A percentile compares a stretch with the other conserved stretches of the same genome.
Evolutionary conservation across 1,284 basidiomycete genomes (phyloP).

Genomic region (Cutaneotrichosporon daszewskae): DNA sequence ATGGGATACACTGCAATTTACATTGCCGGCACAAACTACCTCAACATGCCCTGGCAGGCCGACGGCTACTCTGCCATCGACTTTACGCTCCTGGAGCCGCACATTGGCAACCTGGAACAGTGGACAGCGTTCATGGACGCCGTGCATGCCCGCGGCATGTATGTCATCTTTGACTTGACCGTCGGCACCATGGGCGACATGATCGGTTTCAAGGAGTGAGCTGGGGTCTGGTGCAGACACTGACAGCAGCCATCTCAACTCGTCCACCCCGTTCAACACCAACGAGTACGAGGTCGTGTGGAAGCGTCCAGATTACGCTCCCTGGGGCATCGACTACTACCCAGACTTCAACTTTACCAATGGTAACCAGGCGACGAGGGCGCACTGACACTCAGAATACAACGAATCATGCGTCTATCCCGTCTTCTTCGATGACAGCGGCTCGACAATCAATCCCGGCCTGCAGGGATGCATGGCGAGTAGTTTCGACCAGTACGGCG

Average conservation of each 20-base stretch:
- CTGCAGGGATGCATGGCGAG: constrained; percentile 66
- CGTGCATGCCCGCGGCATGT: constrained; percentile 75
- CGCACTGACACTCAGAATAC: constrained; percentile 43
- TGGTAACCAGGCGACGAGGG: constrained; percentile 45
- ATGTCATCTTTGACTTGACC: constrained; percentile 84
- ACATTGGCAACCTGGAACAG: constrained; percentile 74
- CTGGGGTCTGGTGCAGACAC: neutral
- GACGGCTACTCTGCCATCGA: constrained; percentile 91
- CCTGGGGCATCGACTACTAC: constrained; percentile 79
- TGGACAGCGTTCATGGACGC: constrained; percentile 69
- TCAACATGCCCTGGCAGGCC: constrained; percentile 93
- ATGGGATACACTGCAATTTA: constrained; percentile 80
- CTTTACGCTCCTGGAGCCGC: constrained; percentile 80
- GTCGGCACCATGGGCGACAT: constrained; percentile 85
- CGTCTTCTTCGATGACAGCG: constrained; percentile 70
- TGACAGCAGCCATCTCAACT: constrained; percentile 49
- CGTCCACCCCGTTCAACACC: constrained; percentile 68
- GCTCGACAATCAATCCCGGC: constrained; percentile 56
- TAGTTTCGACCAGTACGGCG: constrained; percentile 88
- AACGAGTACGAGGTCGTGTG: constrained; percentile 68
- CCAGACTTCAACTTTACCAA: constrained; percentile 61
- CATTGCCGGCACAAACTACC: constrained; percentile 80
- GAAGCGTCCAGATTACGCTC: constrained; percentile 68
- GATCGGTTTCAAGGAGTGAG: constrained; percentile 70
- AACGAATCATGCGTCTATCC: constrained; percentile 71